Base-by-base conservation (phyloP, 139 green algal genomes). In the Chlamydomonas incerta region DNA sequence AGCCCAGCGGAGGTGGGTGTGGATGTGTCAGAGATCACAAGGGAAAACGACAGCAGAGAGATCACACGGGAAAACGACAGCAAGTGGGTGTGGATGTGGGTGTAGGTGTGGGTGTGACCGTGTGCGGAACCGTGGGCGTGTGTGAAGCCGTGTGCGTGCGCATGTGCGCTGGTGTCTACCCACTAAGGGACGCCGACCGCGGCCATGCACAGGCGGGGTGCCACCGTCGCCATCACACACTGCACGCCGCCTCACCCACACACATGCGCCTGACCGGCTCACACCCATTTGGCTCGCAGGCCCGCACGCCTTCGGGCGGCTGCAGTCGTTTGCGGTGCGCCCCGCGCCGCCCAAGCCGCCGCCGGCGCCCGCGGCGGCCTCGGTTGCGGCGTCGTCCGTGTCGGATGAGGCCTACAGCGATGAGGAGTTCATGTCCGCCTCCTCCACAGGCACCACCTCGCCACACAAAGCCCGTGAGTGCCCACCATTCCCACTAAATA, bases 291-390 rank as follows among this genome's bases (percentile, higher is more conserved):
- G 6, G 13, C 15, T 47, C 18, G 31, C 29, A 80, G 73, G 52
- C 1, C 73, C n/a, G 21, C 62, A 65, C 21, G 13, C 21, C 2
- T 62, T 83, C n/a, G 41, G 21, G 23, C 46, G 47, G 63, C 63
- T 74, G 62, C 76, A 73, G 46, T 83, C 76, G 13, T 72, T 83
- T 37, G 14, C 33, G 29, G 76, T 83, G 20, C 76, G 76, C 14
- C 76, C 76, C 69, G 37, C 35, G 9, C 13, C 24, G 37, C 24
- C 35, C 9, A 31, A 34, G 69, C 69, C 69, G 37, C 69, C 35
- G 29, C 21, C 2, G 2, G 11, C 35, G 23, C 69, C 35, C 17
- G 33, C 67, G 11, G 33, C 34, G 1, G 37, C n/a, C 8, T 26
- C 29, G 17, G 58, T 5, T 1, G 28, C 57, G 9, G 57, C 28